Evolutionary conservation across 768 basidiomycete species (phyloP).

Genomic region (Suillus sp.): DNA sequence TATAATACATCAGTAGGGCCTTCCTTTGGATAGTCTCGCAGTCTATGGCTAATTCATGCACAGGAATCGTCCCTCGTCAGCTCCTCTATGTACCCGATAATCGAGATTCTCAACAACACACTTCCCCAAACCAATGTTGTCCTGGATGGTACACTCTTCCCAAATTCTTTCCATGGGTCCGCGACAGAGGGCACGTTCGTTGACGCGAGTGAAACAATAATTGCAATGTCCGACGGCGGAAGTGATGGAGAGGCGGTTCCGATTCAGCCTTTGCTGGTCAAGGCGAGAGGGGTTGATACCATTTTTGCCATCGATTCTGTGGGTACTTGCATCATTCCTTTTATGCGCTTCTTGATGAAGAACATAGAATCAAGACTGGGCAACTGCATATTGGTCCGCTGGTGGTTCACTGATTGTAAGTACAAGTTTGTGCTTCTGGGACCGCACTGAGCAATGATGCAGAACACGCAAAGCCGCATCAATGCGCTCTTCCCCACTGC

Average conservation of each 20-base stretch:
- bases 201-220: conserved; percentile 20
- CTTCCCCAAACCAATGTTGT: conserved; percentile 14
- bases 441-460: not conserved
- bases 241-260: conserved; percentile 40
- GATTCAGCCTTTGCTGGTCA: conserved; percentile 42
- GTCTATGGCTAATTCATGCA: not conserved
- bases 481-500: conserved; percentile 14
- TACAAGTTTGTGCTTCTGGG: not conserved
- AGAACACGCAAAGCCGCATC: conserved; percentile 15
- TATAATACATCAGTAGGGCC: conserved; percentile 13
- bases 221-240: conserved; percentile 35
- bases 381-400: conserved; percentile 15
- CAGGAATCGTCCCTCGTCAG: conserved; percentile 9
- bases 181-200: conserved; percentile 23
- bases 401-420: conserved; percentile 14
- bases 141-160: conserved; percentile 25
- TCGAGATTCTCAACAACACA: conserved; percentile 12
- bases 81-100: conserved; percentile 8
- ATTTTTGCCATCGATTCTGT: conserved; percentile 13
- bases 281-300: conserved; percentile 35
- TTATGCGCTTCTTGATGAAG: conserved; percentile 17
- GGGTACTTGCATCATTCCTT: conserved; percentile 1
- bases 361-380: conserved; percentile 14
- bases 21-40: not conserved
- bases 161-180: conserved; percentile 29